Evolutionary conservation across 1,139 yeast genomes (phyloP), one percentile per base, ranked within the genome.

Genomic region (Eremothecium gossypii): DNA sequence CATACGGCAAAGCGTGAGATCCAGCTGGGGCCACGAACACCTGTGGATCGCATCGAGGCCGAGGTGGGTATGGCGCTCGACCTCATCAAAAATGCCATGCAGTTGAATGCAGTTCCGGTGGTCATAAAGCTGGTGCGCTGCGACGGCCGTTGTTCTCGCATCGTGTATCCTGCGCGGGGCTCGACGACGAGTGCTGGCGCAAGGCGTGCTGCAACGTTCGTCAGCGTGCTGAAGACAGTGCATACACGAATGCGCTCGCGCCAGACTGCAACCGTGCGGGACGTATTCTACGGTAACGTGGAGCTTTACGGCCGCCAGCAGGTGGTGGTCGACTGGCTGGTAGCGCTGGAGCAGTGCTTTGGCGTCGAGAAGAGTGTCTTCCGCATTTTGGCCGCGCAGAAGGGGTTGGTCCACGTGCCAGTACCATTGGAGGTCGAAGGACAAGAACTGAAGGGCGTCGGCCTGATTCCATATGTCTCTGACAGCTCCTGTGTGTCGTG

Each of bases 261-360:
- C 4, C 46, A 47, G 29, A 42, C 44, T 1, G 50, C 57, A 12
- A 61, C 67, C 2, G 47, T 57, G 8, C 50, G 68, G 38, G 66
- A 63, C 42, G 47, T 63, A 23, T 64, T 48, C 38, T 63, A 64
- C 42, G 51, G 56, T 9, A 64, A 64, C 41, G 64, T 60, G 0
- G 54, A 58, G 29, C 48, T 63, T 3, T 64, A 47, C 34, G 41
- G 47, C 4, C 46, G 42, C 6, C 67, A 62, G 45, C 30, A 35
- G 11, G 45, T 40, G 11, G 60, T 58, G 0, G 53, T 49, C 7
- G 34, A 41, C 7, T 49, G 60, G 51, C 39, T 63, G n/a, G 44
- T 45, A 1, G 42, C 44, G 2, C 40, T 63, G 17, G 44, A 51
- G 9, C 41, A 38, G 8, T 48, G 50, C 33, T 52, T 59, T 14